Conservation (phyloP, 306 rosid genomes). For the Cicer pinnatifidum region DNA sequence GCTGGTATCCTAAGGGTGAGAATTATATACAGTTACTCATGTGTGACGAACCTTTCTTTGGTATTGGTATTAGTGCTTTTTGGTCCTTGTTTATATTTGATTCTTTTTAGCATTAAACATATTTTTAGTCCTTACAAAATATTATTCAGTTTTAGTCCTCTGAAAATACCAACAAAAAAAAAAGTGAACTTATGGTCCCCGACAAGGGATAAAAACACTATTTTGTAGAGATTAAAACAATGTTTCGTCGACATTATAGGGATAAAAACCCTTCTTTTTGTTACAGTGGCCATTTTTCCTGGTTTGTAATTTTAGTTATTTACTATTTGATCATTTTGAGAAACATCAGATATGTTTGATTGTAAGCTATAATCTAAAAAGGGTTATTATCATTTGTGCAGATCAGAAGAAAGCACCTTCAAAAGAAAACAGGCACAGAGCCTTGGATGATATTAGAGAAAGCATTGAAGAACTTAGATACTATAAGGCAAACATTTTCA, state of each 20-base stretch:
- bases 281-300: too few relatives aligned
- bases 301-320: too few relatives aligned
- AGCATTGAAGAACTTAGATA: conserved; percentile 82
- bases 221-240: too few relatives aligned
- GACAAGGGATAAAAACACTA: too few relatives aligned
- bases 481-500: conserved; percentile 80
- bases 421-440: conserved; percentile 80
- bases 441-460: conserved; percentile 95
- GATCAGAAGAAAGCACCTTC: conserved; percentile 69
- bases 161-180: not conserved
- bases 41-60: conserved; percentile 8
- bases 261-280: too few relatives aligned
- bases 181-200: not conserved
- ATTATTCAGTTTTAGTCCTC: not conserved
- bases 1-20: conserved; percentile 94
- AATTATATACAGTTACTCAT: conserved; percentile 1
- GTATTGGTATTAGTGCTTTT: not conserved
- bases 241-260: too few relatives aligned
- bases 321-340: too few relatives aligned
- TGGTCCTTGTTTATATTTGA: not conserved
- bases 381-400: conserved; percentile 50
- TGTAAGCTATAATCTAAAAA: not conserved
- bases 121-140: not conserved
- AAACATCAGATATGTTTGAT: too few relatives aligned
- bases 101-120: not conserved